Evolutionary conservation across 805 yeast genomes (phyloP), one percentile per base, ranked within the genome.

Genomic region (Wickerhamiella sergipiensis): DNA sequence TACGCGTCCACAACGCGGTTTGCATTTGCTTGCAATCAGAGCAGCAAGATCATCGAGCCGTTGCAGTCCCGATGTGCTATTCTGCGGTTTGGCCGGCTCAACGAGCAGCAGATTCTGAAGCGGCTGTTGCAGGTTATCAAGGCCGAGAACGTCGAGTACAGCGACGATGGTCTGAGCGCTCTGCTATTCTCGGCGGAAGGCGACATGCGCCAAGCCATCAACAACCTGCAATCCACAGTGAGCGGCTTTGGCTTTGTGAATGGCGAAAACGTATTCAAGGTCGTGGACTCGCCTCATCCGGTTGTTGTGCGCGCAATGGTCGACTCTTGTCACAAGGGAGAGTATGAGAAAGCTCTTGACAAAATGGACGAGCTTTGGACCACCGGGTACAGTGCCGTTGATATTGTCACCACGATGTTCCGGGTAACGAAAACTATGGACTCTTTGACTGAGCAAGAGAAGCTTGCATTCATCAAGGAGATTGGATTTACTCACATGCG

Each of bases 1-100:
- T 90, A 86, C 62, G 84, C 97, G n/a, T 83, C 84, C 64, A 83
- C 97, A 5, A 92, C 98, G 7, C 76, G 98, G 60, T 92, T 92
- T 71, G 97, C 95, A n/a, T 92, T 92, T 71, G 97, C 97, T 0
- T 92, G 98, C 70, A 92, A 92, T 65, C 95, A 85, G 65, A 81
- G 92, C 19, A 83, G 80, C 66, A 92, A 92, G 67, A 90, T 92
- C 67, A 92, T 92, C 58, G 98, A 92, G 65, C 98, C 98, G 1
- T 69, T 92, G 55, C 98, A 92, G 67, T 83, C 95, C 45, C 80
- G 98, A 66, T 92, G 98, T 71, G 97, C 98, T 2, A 88, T 92
- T 51, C 70, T 92, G 64, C 75, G 97, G 55, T 92, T 83, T 65
- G 78, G 83, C 45, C 81, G 83, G 62, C 72, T 92, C 33, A 74